A percentile compares a stretch with the other conserved stretches of the same genome.
phyloP scores from a whole-genome alignment of 805 yeast species.

The Kluyveromyces dobzhanskii region DNA sequence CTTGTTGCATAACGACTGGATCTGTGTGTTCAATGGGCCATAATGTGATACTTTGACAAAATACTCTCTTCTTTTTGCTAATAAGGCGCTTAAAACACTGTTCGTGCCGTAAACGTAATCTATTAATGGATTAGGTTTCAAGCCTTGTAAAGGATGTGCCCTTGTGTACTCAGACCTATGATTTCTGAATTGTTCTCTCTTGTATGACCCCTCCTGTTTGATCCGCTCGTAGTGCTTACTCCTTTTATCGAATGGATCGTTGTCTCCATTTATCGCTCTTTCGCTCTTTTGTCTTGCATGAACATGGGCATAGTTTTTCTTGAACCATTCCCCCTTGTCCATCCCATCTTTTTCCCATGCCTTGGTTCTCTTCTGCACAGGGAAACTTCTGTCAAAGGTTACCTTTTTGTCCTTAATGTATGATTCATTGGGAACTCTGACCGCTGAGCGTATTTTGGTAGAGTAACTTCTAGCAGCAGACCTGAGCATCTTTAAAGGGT shows the following conservation, averaged over 20 bases:
- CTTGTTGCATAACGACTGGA: slow-evolving; percentile 40
- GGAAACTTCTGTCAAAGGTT: slow-evolving; percentile 38
- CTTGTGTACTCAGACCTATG: slow-evolving; percentile 8
- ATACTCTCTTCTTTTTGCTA: slow-evolving; percentile 43
- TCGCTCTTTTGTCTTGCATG: slow-evolving; percentile 42
- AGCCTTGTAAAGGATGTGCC: slow-evolving; percentile 10
- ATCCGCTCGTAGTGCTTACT: slow-evolving; percentile 12
- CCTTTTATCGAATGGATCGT: slow-evolving; percentile 13
- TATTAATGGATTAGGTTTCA: slow-evolving; percentile 37
- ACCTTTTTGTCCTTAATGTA: slow-evolving; percentile 3
- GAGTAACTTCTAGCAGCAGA: slow-evolving; percentile 1
- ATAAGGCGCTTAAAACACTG: slow-evolving; percentile 63
- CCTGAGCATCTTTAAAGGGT: background rate
- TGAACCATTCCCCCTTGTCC: slow-evolving; percentile 55
- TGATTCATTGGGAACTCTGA: slow-evolving; percentile 8
- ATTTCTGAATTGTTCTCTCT: slow-evolving; percentile 3
- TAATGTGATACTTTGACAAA: slow-evolving; percentile 45
- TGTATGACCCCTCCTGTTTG: slow-evolving; percentile 7
- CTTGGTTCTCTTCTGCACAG: slow-evolving; percentile 33
- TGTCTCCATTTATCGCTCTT: slow-evolving; percentile 11
- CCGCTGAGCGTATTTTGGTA: slow-evolving; percentile 7
- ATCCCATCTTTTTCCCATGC: slow-evolving; percentile 63
- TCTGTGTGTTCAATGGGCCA: slow-evolving; percentile 32
- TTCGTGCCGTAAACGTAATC: slow-evolving; percentile 75
- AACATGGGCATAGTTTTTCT: slow-evolving; percentile 54